phyloP scores from a whole-genome alignment of 257 asterid species.

The Rhazya stricta region DNA sequence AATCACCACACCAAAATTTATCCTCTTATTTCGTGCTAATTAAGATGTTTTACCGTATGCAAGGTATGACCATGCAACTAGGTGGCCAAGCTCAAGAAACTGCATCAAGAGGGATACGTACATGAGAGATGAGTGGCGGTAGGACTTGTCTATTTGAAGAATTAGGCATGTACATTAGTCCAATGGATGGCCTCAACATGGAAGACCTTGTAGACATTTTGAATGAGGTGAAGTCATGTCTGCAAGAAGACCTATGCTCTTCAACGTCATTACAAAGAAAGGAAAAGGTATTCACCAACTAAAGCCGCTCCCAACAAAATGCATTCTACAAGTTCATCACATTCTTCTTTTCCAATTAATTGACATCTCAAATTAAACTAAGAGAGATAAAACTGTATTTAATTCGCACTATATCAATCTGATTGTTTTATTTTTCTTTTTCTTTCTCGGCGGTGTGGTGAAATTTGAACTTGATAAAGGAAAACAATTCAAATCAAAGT shows the following conservation, averaged over 20 bases:
- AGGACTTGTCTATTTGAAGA: slow-evolving; percentile 56
- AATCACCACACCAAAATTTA: background rate
- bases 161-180: slow-evolving; percentile 59
- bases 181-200: slow-evolving; percentile 52
- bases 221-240: slow-evolving; percentile 51
- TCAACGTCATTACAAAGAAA: slow-evolving; percentile 52
- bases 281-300: slow-evolving; percentile 66
- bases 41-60: background rate
- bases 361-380: too few relatives aligned
- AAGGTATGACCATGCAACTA: slow-evolving; percentile 42
- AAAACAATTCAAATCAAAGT: slow-evolving; percentile 36
- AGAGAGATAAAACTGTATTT: too few relatives aligned
- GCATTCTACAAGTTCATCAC: slow-evolving; percentile 34
- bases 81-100: slow-evolving; percentile 45
- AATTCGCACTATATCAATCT: too few relatives aligned
- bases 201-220: slow-evolving; percentile 56
- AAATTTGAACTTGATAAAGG: slow-evolving; percentile 54
- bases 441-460: slow-evolving; percentile 36
- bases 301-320: slow-evolving; percentile 54
- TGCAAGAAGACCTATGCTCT: slow-evolving; percentile 51
- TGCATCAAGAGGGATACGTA: slow-evolving; percentile 43
- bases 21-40: background rate
- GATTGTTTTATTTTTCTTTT: background rate
- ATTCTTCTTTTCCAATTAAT: background rate
- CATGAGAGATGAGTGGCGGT: slow-evolving; percentile 26